Percentiles rank a stretch among this genome's conserved stretches.
These are phyloP conservation scores for Lolium perenne DNA, from an alignment of 176 grass and related monocot species.

Conservation along the genomic window DNA sequence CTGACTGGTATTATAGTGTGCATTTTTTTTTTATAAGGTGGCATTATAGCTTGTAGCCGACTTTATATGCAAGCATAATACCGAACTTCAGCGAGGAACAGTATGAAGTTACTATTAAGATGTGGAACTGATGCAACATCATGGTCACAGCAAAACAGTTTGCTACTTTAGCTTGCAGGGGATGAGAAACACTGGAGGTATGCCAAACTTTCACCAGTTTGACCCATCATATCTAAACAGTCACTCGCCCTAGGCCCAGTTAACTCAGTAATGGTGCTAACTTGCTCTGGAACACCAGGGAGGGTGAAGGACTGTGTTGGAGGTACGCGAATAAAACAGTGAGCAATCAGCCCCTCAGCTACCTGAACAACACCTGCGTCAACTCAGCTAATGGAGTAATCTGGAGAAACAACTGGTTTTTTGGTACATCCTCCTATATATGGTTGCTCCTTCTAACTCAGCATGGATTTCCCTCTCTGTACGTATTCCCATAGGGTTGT, in stretches of 20 bases:
- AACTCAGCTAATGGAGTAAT: not conserved
- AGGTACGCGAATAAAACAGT: no score
- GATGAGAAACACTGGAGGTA: not conserved
- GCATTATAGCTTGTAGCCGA: not conserved
- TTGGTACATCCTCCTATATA: slow-evolving; percentile 93
- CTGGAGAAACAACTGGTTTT: slow-evolving; percentile 48
- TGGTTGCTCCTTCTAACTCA: slow-evolving; percentile 75
- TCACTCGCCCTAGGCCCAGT: not conserved
- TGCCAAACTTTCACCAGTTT: no score
- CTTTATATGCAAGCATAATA: not conserved
- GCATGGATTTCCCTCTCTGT: slow-evolving; percentile 96
- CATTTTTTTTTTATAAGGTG: not conserved
- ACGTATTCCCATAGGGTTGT: slow-evolving; percentile 83
- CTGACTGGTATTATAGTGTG: not conserved
- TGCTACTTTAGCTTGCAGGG: not conserved
- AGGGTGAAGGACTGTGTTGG: no score
- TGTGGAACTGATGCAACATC: not conserved
- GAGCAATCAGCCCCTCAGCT: no score
- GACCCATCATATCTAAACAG: not conserved
- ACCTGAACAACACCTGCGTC: slow-evolving; percentile 4
- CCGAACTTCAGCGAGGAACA: not conserved
- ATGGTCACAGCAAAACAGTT: not conserved
- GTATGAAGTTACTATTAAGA: not conserved
- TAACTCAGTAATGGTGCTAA: not conserved
- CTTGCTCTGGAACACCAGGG: no score